These are phyloP conservation scores for Cylindrotheca closterium DNA, from an alignment of 108 stramenopile species.

Conservation along the genomic window DNA sequence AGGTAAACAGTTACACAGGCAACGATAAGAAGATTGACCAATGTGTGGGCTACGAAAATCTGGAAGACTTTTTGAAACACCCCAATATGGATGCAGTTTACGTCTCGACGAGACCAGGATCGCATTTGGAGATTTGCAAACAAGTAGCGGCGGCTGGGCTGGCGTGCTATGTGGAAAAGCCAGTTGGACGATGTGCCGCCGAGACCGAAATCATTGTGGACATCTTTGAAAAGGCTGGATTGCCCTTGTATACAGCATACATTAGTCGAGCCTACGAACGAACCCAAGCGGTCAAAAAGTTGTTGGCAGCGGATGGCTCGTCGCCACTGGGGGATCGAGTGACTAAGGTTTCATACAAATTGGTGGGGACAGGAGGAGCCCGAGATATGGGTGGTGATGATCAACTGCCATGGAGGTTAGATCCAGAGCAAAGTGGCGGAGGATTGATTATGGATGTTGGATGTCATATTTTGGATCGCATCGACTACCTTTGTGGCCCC, in stretches of 20 bases:
- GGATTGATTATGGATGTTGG: slow-evolving; percentile 71
- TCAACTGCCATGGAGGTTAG: slow-evolving; percentile 47
- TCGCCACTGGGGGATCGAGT: slow-evolving; percentile 50
- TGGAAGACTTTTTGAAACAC: slow-evolving; percentile 44
- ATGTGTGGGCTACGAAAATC: slow-evolving; percentile 50
- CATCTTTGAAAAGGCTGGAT: slow-evolving; percentile 19
- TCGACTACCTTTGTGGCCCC: slow-evolving; percentile 66
- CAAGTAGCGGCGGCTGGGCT: slow-evolving; percentile 34
- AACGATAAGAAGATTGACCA: background rate
- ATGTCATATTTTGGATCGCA: slow-evolving; percentile 60
- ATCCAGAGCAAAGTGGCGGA: slow-evolving; percentile 47
- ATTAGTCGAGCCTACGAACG: slow-evolving; percentile 58
- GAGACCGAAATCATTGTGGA: slow-evolving; percentile 37
- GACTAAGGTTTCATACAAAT: slow-evolving; percentile 24
- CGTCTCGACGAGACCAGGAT: slow-evolving; percentile 51
- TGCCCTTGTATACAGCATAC: slow-evolving; percentile 57
- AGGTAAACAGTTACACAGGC: background rate
- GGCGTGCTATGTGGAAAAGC: slow-evolving; percentile 61
- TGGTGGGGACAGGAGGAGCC: slow-evolving; percentile 28
- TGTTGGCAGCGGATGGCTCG: slow-evolving; percentile 23
- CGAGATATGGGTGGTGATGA: slow-evolving; percentile 19
- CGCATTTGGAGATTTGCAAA: slow-evolving; percentile 44
- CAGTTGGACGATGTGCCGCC: slow-evolving; percentile 55
- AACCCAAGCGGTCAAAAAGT: slow-evolving; percentile 27
- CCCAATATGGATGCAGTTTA: slow-evolving; percentile 52